Conservation (phyloP, 495 filamentous ascomycete genomes). For the Polyplosphaeria fusca region DNA sequence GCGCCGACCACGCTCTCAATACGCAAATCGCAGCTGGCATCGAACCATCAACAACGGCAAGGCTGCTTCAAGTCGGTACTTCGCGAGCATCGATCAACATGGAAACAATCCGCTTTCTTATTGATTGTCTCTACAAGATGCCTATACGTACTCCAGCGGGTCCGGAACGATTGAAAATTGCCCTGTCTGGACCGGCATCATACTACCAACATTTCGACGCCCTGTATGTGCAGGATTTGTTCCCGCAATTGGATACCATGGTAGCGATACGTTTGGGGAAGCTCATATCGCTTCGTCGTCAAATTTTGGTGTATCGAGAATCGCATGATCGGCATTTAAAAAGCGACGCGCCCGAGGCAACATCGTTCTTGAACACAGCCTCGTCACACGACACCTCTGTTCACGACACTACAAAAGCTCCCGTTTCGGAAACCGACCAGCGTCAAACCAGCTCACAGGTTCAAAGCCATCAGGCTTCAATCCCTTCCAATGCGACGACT, state of each 20-base stretch:
- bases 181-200: not conserved
- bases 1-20: no score
- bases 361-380: no score
- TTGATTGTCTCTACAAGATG: conserved; percentile 7
- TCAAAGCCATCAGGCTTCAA: no score
- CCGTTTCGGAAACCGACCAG: no score
- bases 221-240: conserved; percentile 15
- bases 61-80: no score
- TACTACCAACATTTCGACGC: conserved; percentile 20
- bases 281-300: conserved; percentile 11
- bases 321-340: no score
- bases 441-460: no score
- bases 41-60: conserved; percentile 1
- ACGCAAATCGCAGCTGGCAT: not conserved
- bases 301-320: conserved; percentile 13
- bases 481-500: no score
- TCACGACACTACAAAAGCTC: no score
- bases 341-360: no score
- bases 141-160: conserved; percentile 20
- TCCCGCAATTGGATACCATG: not conserved
- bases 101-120: conserved; percentile 14
- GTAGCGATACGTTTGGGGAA: conserved; percentile 14
- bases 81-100: no score
- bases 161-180: conserved; percentile 10
- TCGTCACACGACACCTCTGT: no score